A percentile compares a stretch with the other conserved stretches of the same genome.
Conservation (phyloP, 164 flowering plant genomes). For the Houttuynia cordata region DNA sequence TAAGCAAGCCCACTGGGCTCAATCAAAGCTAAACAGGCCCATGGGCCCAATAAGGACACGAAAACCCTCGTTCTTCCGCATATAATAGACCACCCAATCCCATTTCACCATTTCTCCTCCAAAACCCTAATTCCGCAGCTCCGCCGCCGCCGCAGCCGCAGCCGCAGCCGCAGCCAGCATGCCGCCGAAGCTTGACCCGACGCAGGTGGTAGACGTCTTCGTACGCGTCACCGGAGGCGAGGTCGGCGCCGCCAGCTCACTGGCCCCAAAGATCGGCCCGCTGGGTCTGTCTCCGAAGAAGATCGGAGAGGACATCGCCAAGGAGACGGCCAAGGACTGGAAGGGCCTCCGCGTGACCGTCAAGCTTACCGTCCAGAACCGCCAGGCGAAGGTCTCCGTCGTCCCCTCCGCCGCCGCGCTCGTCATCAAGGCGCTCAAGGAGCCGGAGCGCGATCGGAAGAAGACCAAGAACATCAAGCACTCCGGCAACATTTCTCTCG, state of each 20-base stretch:
- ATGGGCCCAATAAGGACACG: too few species aligned
- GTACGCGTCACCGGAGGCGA: slow-evolving; percentile 76
- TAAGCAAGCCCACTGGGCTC: too few species aligned
- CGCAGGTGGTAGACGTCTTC: slow-evolving; percentile 61
- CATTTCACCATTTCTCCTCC: neutral
- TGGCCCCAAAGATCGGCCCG: slow-evolving; percentile 74
- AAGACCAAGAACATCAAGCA: slow-evolving; percentile 68
- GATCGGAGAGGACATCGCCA: slow-evolving; percentile 72
- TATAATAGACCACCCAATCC: too few species aligned
- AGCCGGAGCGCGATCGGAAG: slow-evolving; percentile 71
- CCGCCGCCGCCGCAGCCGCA: neutral
- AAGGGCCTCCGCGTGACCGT: slow-evolving; percentile 75
- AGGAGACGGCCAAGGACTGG: slow-evolving; percentile 77
- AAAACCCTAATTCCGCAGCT: slow-evolving; percentile 1
- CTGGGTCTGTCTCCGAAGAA: slow-evolving; percentile 72
- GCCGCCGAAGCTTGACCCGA: slow-evolving; percentile 72
- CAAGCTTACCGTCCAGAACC: slow-evolving; percentile 69
- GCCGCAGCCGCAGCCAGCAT: slow-evolving; percentile 13
- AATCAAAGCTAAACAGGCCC: too few species aligned
- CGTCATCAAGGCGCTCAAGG: slow-evolving; percentile 62
- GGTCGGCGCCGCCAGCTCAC: slow-evolving; percentile 68
- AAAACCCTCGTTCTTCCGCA: too few species aligned
- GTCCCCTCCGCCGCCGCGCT: slow-evolving; percentile 68
- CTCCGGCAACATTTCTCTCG: slow-evolving; percentile 55
- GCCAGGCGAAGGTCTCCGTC: slow-evolving; percentile 66